These are phyloP conservation scores for Aureobasidium sp. DNA, from an alignment of 2,329 filamentous ascomycete species.

Conservation along the genomic window DNA sequence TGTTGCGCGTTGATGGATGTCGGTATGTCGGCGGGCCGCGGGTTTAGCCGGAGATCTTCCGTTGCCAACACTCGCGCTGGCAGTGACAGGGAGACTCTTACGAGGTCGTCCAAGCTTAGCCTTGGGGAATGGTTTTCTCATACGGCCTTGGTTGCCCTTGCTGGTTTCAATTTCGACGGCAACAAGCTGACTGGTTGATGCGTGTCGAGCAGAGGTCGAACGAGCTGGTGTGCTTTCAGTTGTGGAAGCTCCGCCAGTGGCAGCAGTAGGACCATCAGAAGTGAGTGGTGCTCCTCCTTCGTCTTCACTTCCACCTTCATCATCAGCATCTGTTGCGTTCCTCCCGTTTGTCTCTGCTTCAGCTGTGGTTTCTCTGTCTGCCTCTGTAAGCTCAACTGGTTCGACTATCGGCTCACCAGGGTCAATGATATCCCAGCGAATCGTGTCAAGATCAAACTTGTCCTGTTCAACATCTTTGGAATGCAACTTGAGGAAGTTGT, in stretches of 20 bases:
- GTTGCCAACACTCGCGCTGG: neutral
- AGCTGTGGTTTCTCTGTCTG: conserved; percentile 27
- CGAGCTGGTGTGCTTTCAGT: neutral
- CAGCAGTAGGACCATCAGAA: neutral
- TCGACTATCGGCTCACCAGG: conserved; percentile 38
- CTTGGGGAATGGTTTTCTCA: conserved; percentile 8
- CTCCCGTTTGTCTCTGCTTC: conserved; percentile 26
- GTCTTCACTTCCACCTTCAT: conserved; percentile 26
- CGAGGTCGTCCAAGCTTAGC: neutral
- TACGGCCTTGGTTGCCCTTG: neutral
- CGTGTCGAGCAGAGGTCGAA: neutral
- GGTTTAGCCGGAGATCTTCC: conserved; percentile 5
- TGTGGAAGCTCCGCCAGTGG: neutral
- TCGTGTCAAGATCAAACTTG: conserved; percentile 48
- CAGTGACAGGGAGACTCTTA: neutral
- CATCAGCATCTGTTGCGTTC: conserved; percentile 29
- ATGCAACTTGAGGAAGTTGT: conserved; percentile 32
- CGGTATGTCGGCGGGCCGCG: neutral
- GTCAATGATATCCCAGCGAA: conserved; percentile 57
- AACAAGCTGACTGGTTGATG: neutral
- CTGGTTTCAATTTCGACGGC: neutral
- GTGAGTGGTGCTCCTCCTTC: conserved; percentile 1
- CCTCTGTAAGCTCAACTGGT: conserved; percentile 19
- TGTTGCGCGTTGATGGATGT: neutral
- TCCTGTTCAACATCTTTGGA: conserved; percentile 33